Evolutionary conservation across 106 monocot genomes (phyloP).

Genomic region (Posidonia australis): DNA sequence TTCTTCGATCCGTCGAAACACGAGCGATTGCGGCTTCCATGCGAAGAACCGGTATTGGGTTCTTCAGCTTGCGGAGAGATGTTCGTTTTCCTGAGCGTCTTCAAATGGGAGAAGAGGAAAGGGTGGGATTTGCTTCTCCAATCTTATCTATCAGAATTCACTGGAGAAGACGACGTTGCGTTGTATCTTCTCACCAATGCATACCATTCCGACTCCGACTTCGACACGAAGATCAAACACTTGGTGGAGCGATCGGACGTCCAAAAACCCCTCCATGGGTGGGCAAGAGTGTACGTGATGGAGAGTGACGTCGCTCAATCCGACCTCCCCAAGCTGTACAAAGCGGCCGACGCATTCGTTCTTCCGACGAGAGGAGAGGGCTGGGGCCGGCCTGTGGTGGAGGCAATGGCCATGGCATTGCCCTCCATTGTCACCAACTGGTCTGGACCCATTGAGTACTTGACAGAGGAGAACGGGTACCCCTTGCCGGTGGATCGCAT

Average conservation of each 20-base stretch:
- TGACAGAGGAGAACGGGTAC: conserved; percentile 55
- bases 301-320: conserved; percentile 32
- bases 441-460: conserved; percentile 49
- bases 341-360: conserved; percentile 40
- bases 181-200: conserved; percentile 35
- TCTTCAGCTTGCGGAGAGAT: neutral
- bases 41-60: conserved; percentile 8
- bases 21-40: conserved; percentile 12
- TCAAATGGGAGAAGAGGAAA: conserved; percentile 65
- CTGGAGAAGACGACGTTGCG: conserved; percentile 18
- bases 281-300: conserved; percentile 28
- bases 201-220: conserved; percentile 40
- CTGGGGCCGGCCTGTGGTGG: conserved; percentile 57
- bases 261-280: conserved; percentile 22
- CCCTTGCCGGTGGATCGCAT: conserved; percentile 34
- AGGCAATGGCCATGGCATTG: conserved; percentile 58
- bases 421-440: conserved; percentile 55
- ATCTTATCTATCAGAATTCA: conserved; percentile 36
- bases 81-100: conserved; percentile 50
- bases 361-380: conserved; percentile 60
- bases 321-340: conserved; percentile 42
- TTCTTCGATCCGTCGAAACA: conserved; percentile 54
- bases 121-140: conserved; percentile 62
- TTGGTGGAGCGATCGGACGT: conserved; percentile 14
- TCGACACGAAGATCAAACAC: conserved; percentile 14